Evolutionary conservation across 352 stramenopile genomes (phyloP), one percentile per base, ranked within the genome.

Genomic region (Thraustotheca clavata): DNA sequence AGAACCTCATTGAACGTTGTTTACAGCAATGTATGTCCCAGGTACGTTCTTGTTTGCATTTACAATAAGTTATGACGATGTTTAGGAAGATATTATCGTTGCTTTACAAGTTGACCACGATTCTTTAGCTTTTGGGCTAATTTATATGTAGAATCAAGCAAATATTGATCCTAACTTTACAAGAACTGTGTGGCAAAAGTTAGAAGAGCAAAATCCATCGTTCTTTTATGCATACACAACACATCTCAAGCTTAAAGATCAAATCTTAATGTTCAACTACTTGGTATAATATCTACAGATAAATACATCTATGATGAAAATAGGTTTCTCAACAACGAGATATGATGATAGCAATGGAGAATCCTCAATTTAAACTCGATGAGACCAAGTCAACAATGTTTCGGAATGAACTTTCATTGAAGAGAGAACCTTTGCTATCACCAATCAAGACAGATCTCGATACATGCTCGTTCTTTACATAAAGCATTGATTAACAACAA

Each of bases 231-330:
- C 85, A 1, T 97, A 97, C 67, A 76, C 72, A 35, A 59, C 94
- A 20, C 83, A 91, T 35, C 72, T 96, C 14, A 78, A 89, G 63
- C 76, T 97, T 7, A 91, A 91, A 68, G 89, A 97, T 49, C 89
- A 97, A 67, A 91, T 96, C 60, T 65, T 91, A 16, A 79, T 86
- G 8, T 97, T 96, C 69, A 97, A 97, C 72, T 96, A 95, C 65
- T 71, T 97, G 31, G 88, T 96, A 76, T 41, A 65, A n/a, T 18
- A 34, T 27, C 36, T 2, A 20, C 4, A 36, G 8, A 16, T 16
- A 52, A 49, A 8, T 34, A n/a, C 9, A 34, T 1, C 32, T 22
- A 26, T 20, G 31, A 18, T 36, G n/a, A n/a, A 7, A 16, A 55
- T 61, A 68, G 61, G 61, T 68, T 4, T 29, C 12, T 4, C 61